These are phyloP conservation scores for Penicillium concentricum DNA, from an alignment of 2,329 filamentous ascomycete species.

Conservation along the genomic window DNA sequence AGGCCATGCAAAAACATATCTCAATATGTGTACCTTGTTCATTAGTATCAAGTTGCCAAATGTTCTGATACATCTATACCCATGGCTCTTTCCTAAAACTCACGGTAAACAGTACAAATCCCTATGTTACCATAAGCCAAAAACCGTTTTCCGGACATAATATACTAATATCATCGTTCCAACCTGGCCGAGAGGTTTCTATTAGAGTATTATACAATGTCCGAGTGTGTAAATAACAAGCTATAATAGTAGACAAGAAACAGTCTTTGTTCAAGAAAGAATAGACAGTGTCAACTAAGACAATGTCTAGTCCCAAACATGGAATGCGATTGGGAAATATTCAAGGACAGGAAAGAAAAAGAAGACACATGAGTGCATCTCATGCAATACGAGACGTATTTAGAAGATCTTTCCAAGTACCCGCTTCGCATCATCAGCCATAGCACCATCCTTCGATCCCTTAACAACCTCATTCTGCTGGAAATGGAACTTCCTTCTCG, in stretches of 20 bases:
- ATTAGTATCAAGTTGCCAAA: no score
- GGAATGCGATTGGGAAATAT: background rate
- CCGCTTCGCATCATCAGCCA: constrained; percentile 43
- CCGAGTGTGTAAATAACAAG: background rate
- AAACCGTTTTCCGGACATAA: background rate
- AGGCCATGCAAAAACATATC: no score
- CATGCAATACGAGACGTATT: background rate
- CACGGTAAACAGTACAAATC: no score
- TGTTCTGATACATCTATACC: no score
- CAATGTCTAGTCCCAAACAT: background rate
- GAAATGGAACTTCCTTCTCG: constrained; percentile 35
- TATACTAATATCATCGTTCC: background rate
- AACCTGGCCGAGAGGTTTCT: background rate
- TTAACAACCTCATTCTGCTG: constrained; percentile 44
- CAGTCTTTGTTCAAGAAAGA: background rate
- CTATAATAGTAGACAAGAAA: background rate
- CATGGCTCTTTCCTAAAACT: no score
- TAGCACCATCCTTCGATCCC: constrained; percentile 22
- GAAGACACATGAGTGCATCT: background rate
- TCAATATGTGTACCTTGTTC: no score
- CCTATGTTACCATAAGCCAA: no score
- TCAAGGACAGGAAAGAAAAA: constrained; percentile 1
- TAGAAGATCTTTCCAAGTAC: constrained; percentile 50
- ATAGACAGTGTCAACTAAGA: background rate
- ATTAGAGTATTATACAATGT: background rate